These are phyloP conservation scores for Podochytrium sp. DNA, from an alignment of 192 early-diverging fungal genomes.

Conservation along the genomic window DNA sequence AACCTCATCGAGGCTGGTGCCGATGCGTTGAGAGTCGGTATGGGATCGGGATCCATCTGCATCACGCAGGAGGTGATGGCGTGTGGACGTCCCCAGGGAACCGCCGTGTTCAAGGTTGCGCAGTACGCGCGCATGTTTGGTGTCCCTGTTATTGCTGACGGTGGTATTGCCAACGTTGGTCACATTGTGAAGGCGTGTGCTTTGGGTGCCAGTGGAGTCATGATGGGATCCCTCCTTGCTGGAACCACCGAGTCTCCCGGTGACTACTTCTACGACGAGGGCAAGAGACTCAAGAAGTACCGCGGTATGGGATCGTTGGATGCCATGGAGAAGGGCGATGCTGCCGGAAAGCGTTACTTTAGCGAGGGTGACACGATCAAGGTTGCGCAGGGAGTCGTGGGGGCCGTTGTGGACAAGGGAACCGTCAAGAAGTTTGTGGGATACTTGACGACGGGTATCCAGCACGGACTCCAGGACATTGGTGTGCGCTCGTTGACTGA, in stretches of 20 bases:
- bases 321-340: constrained; percentile 87
- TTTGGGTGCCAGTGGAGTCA: constrained; percentile 94
- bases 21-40: constrained; percentile 93
- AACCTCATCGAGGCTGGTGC: constrained; percentile 91
- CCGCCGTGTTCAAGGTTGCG: constrained; percentile 94
- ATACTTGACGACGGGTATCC: constrained; percentile 91
- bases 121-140: constrained; percentile 92
- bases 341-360: constrained; percentile 86
- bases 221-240: constrained; percentile 98
- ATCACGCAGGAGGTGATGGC: constrained; percentile 98
- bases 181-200: constrained; percentile 96
- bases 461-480: constrained; percentile 98
- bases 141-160: constrained; percentile 95
- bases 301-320: constrained; percentile 99
- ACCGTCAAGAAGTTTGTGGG: constrained; percentile 90
- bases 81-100: constrained; percentile 96
- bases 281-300: constrained; percentile 97
- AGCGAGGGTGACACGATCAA: constrained; percentile 96
- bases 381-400: constrained; percentile 98
- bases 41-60: constrained; percentile 98
- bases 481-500: constrained; percentile 71
- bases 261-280: constrained; percentile 98
- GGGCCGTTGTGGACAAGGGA: constrained; percentile 97
- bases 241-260: constrained; percentile 96
- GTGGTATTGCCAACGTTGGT: constrained; percentile 95